Evolutionary conservation across 1,139 yeast genomes (phyloP).

Genomic region (Debaryomyces udenii): DNA sequence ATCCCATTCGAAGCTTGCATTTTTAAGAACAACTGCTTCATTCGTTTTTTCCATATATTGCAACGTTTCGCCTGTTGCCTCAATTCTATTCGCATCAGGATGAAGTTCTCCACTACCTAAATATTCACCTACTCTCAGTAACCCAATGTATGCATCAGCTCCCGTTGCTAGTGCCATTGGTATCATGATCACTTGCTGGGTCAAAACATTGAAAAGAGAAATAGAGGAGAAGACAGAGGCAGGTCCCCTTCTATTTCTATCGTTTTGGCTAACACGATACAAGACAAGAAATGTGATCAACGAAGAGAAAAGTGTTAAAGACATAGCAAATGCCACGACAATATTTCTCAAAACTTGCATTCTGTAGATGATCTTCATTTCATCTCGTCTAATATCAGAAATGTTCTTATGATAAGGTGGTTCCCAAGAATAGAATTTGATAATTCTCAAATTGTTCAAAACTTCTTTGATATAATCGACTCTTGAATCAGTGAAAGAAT

Average conservation of each 20-base stretch:
- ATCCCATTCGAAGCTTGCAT: conserved; percentile 44
- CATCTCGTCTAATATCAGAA: conserved; percentile 45
- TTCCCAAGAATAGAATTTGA: conserved; percentile 74
- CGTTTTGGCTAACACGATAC: conserved; percentile 47
- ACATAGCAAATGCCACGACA: conserved; percentile 54
- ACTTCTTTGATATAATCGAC: conserved; percentile 66
- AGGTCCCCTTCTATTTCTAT: conserved; percentile 44
- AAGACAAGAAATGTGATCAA: conserved; percentile 70
- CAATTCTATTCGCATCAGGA: conserved; percentile 20
- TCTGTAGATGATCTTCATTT: conserved; percentile 47
- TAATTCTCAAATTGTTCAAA: conserved; percentile 63
- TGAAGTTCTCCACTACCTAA: conserved; percentile 30
- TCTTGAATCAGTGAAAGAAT: conserved; percentile 57
- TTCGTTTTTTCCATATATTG: conserved; percentile 28
- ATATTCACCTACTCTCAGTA: conserved; percentile 58
- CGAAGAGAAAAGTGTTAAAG: conserved; percentile 66
- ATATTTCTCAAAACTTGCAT: conserved; percentile 60
- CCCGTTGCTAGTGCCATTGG: conserved; percentile 71
- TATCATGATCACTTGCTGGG: conserved; percentile 53
- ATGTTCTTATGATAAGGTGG: conserved; percentile 50
- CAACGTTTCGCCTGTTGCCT: conserved; percentile 26
- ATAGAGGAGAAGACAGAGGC: conserved; percentile 78
- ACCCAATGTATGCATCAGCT: conserved; percentile 64
- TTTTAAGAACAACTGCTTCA: conserved; percentile 28
- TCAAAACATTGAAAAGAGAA: conserved; percentile 62